These are phyloP conservation scores for Russula compacta DNA, from an alignment of 768 basidiomycete species.

Conservation along the genomic window DNA sequence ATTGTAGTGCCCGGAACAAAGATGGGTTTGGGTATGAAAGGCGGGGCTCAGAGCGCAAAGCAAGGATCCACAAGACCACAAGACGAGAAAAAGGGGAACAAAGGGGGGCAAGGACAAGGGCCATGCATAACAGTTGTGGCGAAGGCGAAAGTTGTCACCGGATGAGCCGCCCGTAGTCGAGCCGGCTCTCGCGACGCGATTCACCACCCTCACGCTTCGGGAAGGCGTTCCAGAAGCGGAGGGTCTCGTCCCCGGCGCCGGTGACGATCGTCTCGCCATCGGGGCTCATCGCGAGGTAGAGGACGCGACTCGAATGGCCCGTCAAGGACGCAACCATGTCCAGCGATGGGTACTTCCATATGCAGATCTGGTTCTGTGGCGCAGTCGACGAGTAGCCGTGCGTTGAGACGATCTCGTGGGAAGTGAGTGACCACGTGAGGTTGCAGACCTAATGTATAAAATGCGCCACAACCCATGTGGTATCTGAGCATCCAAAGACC, in stretches of 20 bases:
- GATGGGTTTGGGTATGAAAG: neutral
- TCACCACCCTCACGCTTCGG: constrained; percentile 52
- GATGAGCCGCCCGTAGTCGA: constrained; percentile 40
- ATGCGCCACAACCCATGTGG: neutral
- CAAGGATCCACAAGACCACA: neutral
- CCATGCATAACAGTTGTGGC: neutral
- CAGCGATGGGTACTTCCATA: constrained; percentile 90
- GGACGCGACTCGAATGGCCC: constrained; percentile 89
- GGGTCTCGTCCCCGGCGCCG: constrained; percentile 94
- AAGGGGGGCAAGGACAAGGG: neutral
- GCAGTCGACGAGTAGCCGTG: constrained; percentile 93
- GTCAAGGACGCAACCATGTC: constrained; percentile 92
- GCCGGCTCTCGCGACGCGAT: constrained; percentile 30
- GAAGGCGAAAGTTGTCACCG: constrained; percentile 21
- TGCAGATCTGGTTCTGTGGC: constrained; percentile 92
- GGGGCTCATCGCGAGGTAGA: constrained; percentile 96
- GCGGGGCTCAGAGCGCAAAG: neutral
- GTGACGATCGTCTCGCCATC: constrained; percentile 98
- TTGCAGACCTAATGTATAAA: constrained; percentile 73
- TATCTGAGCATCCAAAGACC: neutral
- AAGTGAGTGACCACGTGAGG: constrained; percentile 90
- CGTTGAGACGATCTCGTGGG: constrained; percentile 95
- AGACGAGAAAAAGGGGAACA: neutral
- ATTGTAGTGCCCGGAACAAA: constrained; percentile 11
- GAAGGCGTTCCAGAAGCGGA: constrained; percentile 97